Evolutionary conservation across 805 yeast genomes (phyloP).

Genomic region (Wickerhamomyces silvicola): DNA sequence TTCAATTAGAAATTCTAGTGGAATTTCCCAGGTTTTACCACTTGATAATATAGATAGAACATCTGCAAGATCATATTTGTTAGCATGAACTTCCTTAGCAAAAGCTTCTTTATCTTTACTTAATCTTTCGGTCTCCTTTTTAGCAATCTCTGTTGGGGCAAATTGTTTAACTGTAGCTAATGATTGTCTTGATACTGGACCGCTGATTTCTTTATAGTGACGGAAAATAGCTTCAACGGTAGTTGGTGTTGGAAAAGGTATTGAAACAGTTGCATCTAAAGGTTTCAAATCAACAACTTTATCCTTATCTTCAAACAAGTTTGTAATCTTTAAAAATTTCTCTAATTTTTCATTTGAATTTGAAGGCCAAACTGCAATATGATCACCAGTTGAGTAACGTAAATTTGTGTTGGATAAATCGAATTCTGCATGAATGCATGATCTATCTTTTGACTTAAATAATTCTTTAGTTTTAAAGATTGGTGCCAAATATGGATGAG

Average conservation of each 20-base stretch:
- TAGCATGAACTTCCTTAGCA: constrained; percentile 53
- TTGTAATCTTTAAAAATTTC: constrained; percentile 59
- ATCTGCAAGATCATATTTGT: constrained; percentile 70
- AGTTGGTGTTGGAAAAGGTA: constrained; percentile 72
- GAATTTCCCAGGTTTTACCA: constrained; percentile 73
- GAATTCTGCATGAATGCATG: constrained; percentile 86
- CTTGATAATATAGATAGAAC: constrained; percentile 55
- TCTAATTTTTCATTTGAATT: constrained; percentile 71
- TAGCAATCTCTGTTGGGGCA: constrained; percentile 61
- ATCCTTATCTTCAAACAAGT: constrained; percentile 45
- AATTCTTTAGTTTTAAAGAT: constrained; percentile 59
- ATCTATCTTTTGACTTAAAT: constrained; percentile 57
- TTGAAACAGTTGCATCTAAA: constrained; percentile 59
- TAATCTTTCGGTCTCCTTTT: constrained; percentile 36
- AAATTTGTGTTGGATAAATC: constrained; percentile 71
- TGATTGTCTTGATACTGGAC: constrained; percentile 88
- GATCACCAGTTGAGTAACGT: constrained; percentile 92
- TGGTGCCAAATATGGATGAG: constrained; percentile 79
- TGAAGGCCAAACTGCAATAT: constrained; percentile 91
- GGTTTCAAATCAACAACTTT: constrained; percentile 58
- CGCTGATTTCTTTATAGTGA: constrained; percentile 84
- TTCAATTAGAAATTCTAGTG: constrained; percentile 81
- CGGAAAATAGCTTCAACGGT: constrained; percentile 85
- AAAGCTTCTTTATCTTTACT: constrained; percentile 66
- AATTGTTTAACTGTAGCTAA: constrained; percentile 67